Conservation (phyloP, 208 protist species). For the Acanthamoeba culbertsoni region DNA sequence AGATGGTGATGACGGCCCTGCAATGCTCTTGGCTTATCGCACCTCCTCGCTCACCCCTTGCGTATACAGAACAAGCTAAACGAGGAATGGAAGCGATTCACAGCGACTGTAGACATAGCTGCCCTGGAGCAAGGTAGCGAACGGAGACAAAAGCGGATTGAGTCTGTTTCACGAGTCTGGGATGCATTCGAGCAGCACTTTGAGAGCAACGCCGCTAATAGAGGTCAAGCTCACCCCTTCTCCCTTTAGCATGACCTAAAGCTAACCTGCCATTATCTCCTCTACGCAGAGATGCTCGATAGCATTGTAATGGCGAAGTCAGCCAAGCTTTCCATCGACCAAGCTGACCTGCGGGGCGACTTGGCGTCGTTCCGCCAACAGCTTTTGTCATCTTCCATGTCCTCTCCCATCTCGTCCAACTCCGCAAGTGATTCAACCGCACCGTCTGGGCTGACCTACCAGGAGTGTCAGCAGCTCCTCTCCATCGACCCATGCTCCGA, state of each 20-base stretch:
- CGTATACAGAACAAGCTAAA: neutral
- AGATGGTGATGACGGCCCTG: neutral
- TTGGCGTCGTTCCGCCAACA: neutral
- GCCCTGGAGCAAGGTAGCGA: neutral
- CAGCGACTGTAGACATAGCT: neutral
- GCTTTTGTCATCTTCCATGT: neutral
- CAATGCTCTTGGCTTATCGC: neutral
- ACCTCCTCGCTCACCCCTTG: neutral
- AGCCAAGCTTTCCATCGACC: neutral
- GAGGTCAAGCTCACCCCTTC: neutral
- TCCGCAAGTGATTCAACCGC: neutral
- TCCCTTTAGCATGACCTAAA: neutral
- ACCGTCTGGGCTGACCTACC: neutral
- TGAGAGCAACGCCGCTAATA: neutral
- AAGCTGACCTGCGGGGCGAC: neutral
- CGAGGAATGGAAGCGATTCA: neutral
- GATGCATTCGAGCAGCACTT: neutral
- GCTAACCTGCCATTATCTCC: neutral
- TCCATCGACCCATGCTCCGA: neutral
- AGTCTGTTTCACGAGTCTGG: neutral
- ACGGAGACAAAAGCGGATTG: neutral
- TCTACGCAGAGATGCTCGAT: slow-evolving; percentile 18
- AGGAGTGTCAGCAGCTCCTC: slow-evolving; percentile 9
- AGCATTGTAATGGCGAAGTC: neutral
- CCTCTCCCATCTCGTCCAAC: neutral